Percentiles rank a stretch among this genome's conserved stretches.
Evolutionary conservation across 1,284 basidiomycete genomes (phyloP).

Genomic region (Ustilago hordei): DNA sequence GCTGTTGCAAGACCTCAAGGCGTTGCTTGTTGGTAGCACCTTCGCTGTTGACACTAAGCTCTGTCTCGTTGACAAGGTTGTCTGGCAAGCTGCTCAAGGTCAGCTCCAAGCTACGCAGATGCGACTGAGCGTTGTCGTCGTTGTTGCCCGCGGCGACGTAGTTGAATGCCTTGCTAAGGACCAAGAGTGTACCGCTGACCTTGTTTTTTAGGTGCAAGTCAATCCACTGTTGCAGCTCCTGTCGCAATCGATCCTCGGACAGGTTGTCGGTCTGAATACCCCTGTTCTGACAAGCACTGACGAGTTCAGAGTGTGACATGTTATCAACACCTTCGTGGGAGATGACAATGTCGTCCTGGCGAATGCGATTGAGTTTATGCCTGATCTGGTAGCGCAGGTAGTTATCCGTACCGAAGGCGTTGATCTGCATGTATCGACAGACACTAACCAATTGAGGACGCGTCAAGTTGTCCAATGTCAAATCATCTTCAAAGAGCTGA

Average conservation of each 20-base stretch:
- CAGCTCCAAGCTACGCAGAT: constrained; percentile 83
- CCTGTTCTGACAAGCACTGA: constrained; percentile 91
- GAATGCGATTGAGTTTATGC: constrained; percentile 82
- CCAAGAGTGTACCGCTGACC: constrained; percentile 91
- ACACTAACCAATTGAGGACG: constrained; percentile 96
- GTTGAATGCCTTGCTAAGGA: constrained; percentile 92
- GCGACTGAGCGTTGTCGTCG: constrained; percentile 69
- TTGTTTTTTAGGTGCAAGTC: constrained; percentile 84
- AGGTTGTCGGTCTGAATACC: constrained; percentile 89
- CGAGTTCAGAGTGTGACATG: constrained; percentile 88
- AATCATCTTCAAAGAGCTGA: constrained; percentile 95
- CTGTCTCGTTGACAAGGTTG: constrained; percentile 94
- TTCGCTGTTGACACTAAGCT: constrained; percentile 92
- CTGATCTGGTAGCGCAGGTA: constrained; percentile 95
- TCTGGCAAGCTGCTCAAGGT: constrained; percentile 94
- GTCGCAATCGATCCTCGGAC: constrained; percentile 75
- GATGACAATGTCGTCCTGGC: constrained; percentile 91
- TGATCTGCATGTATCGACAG: constrained; percentile 91
- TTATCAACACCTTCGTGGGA: constrained; percentile 88
- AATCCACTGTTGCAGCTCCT: constrained; percentile 94
- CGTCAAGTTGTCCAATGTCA: constrained; percentile 96
- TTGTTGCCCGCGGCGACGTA: constrained; percentile 72
- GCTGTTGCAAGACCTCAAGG: constrained; percentile 95
- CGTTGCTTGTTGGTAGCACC: constrained; percentile 97
- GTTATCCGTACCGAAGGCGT: constrained; percentile 98